These are phyloP conservation scores for Malassezia restricta DNA, from an alignment of 1,284 basidiomycete species.

Conservation along the genomic window DNA sequence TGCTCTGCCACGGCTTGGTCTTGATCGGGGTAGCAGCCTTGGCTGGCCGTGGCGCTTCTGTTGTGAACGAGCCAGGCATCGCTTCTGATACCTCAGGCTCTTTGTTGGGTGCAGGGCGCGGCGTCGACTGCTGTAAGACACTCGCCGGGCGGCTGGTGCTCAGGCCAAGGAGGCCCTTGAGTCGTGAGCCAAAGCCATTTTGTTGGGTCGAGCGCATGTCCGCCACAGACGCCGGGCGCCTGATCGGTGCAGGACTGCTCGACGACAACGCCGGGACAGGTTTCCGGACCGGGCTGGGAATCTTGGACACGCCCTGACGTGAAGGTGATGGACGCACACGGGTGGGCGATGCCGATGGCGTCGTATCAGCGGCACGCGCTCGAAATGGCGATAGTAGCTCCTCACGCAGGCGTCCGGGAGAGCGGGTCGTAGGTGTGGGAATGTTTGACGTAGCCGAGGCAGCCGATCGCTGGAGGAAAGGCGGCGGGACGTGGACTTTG, in stretches of 20 bases:
- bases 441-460: not conserved
- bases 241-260: not conserved
- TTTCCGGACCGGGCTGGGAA: conserved; percentile 19
- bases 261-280: conserved; percentile 6
- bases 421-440: not conserved
- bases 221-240: conserved; percentile 1
- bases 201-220: not conserved
- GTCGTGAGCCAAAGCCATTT: conserved; percentile 23
- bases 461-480: not conserved
- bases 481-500: not conserved
- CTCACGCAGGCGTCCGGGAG: conserved; percentile 11
- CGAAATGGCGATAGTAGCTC: conserved; percentile 10
- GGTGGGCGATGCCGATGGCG: not conserved
- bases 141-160: conserved; percentile 5
- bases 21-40: not conserved
- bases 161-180: conserved; percentile 31
- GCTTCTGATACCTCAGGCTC: not conserved
- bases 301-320: conserved; percentile 6
- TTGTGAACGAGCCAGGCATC: conserved; percentile 8
- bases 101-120: not conserved
- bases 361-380: not conserved
- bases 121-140: conserved; percentile 18
- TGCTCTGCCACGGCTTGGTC: not conserved
- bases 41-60: not conserved
- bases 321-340: not conserved